Base-by-base conservation (phyloP, 495 filamentous ascomycete species). In the Penicillium taxi region DNA sequence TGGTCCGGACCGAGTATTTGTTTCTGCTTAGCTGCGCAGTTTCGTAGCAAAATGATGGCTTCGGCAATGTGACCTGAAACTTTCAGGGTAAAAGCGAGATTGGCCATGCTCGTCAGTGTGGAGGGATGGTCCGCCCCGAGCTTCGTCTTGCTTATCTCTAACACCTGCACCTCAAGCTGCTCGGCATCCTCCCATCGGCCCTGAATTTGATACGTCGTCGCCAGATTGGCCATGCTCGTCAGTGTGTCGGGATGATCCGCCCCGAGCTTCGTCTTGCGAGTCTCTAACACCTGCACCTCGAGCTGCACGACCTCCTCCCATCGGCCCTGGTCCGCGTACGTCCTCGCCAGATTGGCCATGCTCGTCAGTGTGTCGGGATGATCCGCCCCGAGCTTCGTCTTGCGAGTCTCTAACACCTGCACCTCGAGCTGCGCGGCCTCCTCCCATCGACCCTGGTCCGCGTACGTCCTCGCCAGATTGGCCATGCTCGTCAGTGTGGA, bases 41-140 rank as follows among this genome's bases (percentile, higher is more conserved):
- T 12, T 28, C 5, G n/a, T 9, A 28, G 26, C 26, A 28, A 28
- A 12, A 12, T 13, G 11, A 28, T 28, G 11, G 26, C 26, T 28
- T 28, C 11, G 11, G 26, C n/a, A 28, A 12, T 9, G 11, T 13
- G 26, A 28, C 26, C 26, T 12, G 26, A 28, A 12, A 13, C n/a
- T 28, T 39, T 40, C 25, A 21, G 25, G 9, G 24, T 49, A 0
- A 2, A 0, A 31, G 51, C 51, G 5, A 67, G 51, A 37, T 55
- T 59, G 29, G 9, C 14, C 47, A 59, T 64, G 29, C 43, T 58
- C 0, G 37, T 49, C 6, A 65, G 35, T 25, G 59, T 65, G 30
- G 47, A 20, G 17, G 52, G 61, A 44, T 66, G 55, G 12, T 66
- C 59, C 7, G 20, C n/a, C 9, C 58, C 58, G 23, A 58, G 53